Evolutionary conservation across 2,329 filamentous ascomycete species (phyloP).

Genomic region (Epichloe amarillans): DNA sequence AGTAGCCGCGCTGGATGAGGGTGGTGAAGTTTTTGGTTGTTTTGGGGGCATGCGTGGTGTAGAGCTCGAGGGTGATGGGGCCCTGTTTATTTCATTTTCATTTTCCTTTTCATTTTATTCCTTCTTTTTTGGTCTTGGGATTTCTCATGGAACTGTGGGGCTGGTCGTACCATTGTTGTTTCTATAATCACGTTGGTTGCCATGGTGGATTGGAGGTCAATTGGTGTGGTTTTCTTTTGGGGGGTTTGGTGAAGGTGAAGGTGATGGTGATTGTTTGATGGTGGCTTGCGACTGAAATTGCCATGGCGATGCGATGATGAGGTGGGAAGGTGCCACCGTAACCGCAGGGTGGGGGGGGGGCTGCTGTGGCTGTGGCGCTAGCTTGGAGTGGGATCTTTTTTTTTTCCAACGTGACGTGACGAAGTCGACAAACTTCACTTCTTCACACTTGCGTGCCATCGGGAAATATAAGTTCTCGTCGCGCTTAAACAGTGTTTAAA

Average conservation of each 20-base stretch:
- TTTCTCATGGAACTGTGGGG: neutral
- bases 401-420: neutral
- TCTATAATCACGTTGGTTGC: constrained; percentile 68
- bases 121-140: too few relatives aligned
- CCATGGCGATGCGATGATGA: too few relatives aligned
- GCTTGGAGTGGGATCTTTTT: neutral
- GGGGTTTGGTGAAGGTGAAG: neutral
- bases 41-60: constrained; percentile 75
- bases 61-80: constrained; percentile 75
- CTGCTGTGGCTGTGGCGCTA: neutral
- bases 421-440: too few relatives aligned
- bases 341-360: too few relatives aligned
- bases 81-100: constrained; percentile 39
- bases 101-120: too few relatives aligned
- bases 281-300: neutral
- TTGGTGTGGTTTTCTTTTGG: neutral
- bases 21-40: constrained; percentile 81
- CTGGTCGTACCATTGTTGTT: constrained; percentile 59
- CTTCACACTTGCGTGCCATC: too few relatives aligned
- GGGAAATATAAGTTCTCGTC: too few relatives aligned
- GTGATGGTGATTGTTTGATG: neutral
- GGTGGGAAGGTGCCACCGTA: too few relatives aligned
- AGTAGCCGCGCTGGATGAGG: constrained; percentile 73
- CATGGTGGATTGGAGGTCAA: constrained; percentile 34
- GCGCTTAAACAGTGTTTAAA: too few relatives aligned